Evolutionary conservation across 306 rosid genomes (phyloP), one percentile per base, ranked within the genome.

Genomic region (Abrus pulchellus): DNA sequence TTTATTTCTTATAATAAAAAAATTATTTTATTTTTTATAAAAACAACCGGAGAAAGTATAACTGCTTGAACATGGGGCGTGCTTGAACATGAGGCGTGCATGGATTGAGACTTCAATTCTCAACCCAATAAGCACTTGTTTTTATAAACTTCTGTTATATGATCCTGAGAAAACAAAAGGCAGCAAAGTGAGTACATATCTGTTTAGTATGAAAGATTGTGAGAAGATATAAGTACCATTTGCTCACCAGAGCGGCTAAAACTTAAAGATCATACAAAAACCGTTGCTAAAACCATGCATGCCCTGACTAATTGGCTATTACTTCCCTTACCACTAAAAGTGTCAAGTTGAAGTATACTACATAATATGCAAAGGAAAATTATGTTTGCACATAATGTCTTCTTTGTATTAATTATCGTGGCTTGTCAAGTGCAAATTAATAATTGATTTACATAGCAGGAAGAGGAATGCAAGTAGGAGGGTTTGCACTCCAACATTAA

Each of bases 371-470:
- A 20, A 20, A 20, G 20, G 20, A 20, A 20, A 20, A 20, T 20
- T 20, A 20, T 20, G 20, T 20, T 20, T 20, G 20, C 20, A 20
- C 20, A 20, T 20, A 20, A 82, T 52, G 65, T 62, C 74, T 83
- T 30, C 64, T 73, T 63, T 83, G 56, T 64, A 43, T 34, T 20
- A 20, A 20, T 20, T 34, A 61, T 48, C 56, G 78, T 83, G 76
- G 73, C 84, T 68, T 57, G 34, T 60, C 68, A 63, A 79, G 34
- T 78, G 43, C 12, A 47, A 59, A 14, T 33, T 79, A 75, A 29
- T 59, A 14, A 64, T 64, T 57, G 64, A 28, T 57, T 57, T 62
- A 34, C 20, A 27, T 72, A 57, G 30, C 54, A 20, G 69, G 40
- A 60, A 6, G 4, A 48, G 7, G 11, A 34, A 40, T 41, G 72